phyloP scores from a whole-genome alignment of 352 stramenopile species.

The Phytophthora pisi region DNA sequence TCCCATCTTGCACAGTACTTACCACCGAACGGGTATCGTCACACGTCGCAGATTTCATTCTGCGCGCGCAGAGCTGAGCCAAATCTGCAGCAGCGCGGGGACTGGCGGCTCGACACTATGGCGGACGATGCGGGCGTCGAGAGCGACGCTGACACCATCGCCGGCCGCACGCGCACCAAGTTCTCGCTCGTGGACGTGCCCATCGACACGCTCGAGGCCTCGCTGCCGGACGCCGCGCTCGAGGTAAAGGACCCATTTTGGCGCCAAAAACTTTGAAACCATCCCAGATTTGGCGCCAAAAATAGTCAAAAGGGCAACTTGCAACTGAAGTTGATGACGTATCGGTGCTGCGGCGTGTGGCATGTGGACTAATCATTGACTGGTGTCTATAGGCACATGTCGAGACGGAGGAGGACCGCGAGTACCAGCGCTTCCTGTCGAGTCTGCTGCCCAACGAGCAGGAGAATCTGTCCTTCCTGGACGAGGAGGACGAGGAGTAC shows the following conservation, averaged over 20 bases:
- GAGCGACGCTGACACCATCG: conserved; percentile 59
- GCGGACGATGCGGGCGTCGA: conserved; percentile 10
- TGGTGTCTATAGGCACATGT: conserved; percentile 18
- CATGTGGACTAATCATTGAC: conserved; percentile 6
- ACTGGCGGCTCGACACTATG: conserved; percentile 7
- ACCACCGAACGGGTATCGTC: conserved; percentile 2
- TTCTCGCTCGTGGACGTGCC: conserved; percentile 77
- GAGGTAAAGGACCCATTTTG: conserved; percentile 28
- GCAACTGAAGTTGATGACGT: conserved; percentile 3
- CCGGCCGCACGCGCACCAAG: conserved; percentile 72
- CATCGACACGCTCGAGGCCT: conserved; percentile 74
- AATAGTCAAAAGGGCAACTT: conserved; percentile 8
- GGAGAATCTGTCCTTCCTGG: conserved; percentile 79
- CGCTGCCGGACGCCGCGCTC: conserved; percentile 44
- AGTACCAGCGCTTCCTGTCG: conserved; percentile 86
- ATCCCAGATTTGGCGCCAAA: conserved; percentile 36
- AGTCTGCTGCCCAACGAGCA: conserved; percentile 78
- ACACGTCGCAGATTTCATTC: conserved; percentile 32
- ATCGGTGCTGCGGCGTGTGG: background rate
- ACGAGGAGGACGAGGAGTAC: conserved; percentile 89
- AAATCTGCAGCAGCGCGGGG: conserved; percentile 13
- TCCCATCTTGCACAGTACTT: background rate
- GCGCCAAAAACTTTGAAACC: conserved; percentile 19
- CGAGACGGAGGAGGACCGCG: conserved; percentile 55
- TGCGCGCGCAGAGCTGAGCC: conserved; percentile 6